Evolutionary conservation across 2,329 filamentous ascomycete species (phyloP).

Genomic region (Hirsutella minnesotensis): DNA sequence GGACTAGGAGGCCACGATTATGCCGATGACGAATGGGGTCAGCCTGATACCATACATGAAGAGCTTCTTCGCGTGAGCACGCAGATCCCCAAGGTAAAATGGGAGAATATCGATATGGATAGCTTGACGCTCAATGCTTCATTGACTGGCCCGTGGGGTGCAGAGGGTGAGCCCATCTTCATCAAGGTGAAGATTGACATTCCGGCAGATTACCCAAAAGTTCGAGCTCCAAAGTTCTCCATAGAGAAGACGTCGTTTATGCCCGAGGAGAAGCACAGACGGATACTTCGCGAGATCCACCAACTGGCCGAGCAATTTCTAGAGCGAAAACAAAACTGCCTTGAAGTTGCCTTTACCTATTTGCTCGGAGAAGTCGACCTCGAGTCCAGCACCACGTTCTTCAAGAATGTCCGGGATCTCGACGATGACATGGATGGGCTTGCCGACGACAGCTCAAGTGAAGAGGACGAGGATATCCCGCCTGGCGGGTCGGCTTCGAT

Average conservation of each 20-base stretch:
- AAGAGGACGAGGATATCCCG: slow-evolving; percentile 53
- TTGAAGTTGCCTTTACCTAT: slow-evolving; percentile 51
- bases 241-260: slow-evolving; percentile 53
- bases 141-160: slow-evolving; percentile 53
- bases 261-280: slow-evolving; percentile 39
- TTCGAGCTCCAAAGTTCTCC: slow-evolving; percentile 43
- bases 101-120: slow-evolving; percentile 54
- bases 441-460: slow-evolving; percentile 71
- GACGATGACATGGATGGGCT: slow-evolving; percentile 44
- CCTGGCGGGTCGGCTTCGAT: slow-evolving; percentile 43
- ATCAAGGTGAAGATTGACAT: slow-evolving; percentile 51
- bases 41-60: slow-evolving; percentile 51
- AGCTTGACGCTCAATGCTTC: slow-evolving; percentile 46
- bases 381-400: slow-evolving; percentile 46
- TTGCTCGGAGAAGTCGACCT: slow-evolving; percentile 51
- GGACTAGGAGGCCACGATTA: slow-evolving; percentile 38
- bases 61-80: slow-evolving; percentile 51
- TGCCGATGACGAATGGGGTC: slow-evolving; percentile 45
- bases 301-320: slow-evolving; percentile 44
- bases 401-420: slow-evolving; percentile 52
- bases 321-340: slow-evolving; percentile 46
- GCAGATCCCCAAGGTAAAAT: slow-evolving; percentile 51
- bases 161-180: slow-evolving; percentile 42
- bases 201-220: slow-evolving; percentile 45
- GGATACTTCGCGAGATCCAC: slow-evolving; percentile 41